phyloP scores from a whole-genome alignment of 139 green algal genomes.

The Micractinium conductrix region DNA sequence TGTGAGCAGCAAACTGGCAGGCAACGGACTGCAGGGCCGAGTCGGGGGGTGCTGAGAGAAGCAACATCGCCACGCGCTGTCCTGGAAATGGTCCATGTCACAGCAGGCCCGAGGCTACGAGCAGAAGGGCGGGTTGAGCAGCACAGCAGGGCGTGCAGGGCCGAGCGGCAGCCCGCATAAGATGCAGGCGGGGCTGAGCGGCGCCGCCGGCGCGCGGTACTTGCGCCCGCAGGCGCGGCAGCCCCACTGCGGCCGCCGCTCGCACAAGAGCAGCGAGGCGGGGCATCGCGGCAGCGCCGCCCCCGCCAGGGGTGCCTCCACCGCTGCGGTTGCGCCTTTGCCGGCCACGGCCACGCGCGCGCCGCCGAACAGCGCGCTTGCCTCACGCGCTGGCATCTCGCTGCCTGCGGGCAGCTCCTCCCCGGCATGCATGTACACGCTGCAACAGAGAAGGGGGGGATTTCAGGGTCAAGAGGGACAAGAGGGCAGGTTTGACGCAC shows the following conservation, averaged over 20 bases:
- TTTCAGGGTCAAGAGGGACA: no score
- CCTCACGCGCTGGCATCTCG: slow-evolving; percentile 24
- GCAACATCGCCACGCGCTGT: no score
- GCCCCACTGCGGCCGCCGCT: slow-evolving; percentile 11
- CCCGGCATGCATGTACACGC: neutral
- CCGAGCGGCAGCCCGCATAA: slow-evolving; percentile 16
- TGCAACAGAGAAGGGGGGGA: neutral
- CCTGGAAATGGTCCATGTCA: no score
- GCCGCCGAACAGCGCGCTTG: neutral
- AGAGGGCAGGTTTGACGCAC: no score
- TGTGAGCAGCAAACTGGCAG: no score
- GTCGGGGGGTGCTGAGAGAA: no score
- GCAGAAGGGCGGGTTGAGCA: slow-evolving; percentile 28
- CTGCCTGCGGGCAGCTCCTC: neutral
- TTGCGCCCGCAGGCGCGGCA: slow-evolving; percentile 31
- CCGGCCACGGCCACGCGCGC: neutral
- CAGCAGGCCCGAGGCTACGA: neutral
- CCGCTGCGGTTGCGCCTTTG: neutral
- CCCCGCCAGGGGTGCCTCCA: neutral
- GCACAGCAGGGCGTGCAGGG: neutral
- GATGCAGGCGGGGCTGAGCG: neutral
- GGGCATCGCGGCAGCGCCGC: slow-evolving; percentile 32
- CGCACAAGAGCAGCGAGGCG: slow-evolving; percentile 24
- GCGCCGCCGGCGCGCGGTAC: neutral
- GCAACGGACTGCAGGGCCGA: no score